A percentile compares a stretch with the other conserved stretches of the same genome.
phyloP scores from a whole-genome alignment of 2,329 filamentous ascomycete species.

The Ophiostoma piceae region DNA sequence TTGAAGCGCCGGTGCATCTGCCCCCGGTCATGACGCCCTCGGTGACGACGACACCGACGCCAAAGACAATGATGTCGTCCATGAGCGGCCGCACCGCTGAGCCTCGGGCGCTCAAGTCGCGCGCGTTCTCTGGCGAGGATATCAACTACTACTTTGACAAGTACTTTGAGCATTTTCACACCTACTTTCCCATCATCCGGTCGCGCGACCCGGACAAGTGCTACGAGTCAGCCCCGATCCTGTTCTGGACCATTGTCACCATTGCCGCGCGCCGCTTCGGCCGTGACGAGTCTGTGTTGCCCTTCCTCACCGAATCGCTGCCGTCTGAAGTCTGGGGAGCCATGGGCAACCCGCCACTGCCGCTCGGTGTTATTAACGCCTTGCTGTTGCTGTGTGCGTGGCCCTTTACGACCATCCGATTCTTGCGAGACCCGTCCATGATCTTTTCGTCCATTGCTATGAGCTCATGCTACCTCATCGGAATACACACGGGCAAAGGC shows the following conservation, averaged over 20 bases:
- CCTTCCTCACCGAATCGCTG: conserved; percentile 45
- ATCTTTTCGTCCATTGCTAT: conserved; percentile 45
- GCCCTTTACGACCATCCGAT: conserved; percentile 48
- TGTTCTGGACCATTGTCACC: conserved; percentile 53
- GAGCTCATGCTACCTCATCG: conserved; percentile 46
- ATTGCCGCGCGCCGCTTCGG: conserved; percentile 48
- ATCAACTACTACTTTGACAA: conserved; percentile 53
- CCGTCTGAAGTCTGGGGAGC: conserved; percentile 43
- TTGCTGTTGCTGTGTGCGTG: conserved; percentile 48
- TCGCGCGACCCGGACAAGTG: conserved; percentile 47
- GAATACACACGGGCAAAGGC: conserved; percentile 50
- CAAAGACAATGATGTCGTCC: conserved; percentile 22
- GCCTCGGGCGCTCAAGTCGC: conserved; percentile 43
- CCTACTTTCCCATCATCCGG: conserved; percentile 48
- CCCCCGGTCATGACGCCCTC: conserved; percentile 27
- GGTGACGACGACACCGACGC: conserved; percentile 26
- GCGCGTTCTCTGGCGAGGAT: conserved; percentile 48
- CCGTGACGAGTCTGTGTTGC: conserved; percentile 39
- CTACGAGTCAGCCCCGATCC: conserved; percentile 43
- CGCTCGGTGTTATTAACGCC: conserved; percentile 47
- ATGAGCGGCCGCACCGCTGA: conserved; percentile 28
- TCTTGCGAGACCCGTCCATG: conserved; percentile 47
- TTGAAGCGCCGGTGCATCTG: conserved; percentile 25
- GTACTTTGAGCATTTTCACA: conserved; percentile 51
- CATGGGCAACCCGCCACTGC: conserved; percentile 41